Base-by-base conservation (phyloP, 2,329 filamentous ascomycete species). In the Ambrosiella cleistominuta region DNA sequence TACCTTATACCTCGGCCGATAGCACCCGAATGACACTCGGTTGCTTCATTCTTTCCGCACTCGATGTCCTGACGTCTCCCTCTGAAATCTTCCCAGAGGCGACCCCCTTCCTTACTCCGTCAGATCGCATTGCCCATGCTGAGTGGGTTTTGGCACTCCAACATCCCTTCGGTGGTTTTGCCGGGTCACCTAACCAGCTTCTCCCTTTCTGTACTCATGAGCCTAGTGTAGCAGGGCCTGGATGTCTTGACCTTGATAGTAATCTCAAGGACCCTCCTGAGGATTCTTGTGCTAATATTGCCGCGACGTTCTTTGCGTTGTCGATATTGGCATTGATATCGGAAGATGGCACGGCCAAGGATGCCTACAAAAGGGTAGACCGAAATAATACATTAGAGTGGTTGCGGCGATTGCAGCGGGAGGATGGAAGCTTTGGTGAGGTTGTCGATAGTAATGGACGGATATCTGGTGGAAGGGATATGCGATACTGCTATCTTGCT, bases 341-440 rank as follows among this genome's bases (percentile, higher is more conserved):
- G 88, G 69, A 71, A 7, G 66, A 66, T 0, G 66, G 68, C 8
- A 60, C 60, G 8, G 72, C 70, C 2, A 67, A 65, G 12, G 64
- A 68, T 1, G 76, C 77, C 0, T 77, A 88, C 63, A 70, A 73
- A 2, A 77, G 81, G 1, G 83, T 98, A 7, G 76, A 83, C 61
- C 77, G 87, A 59, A 72, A 65, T 45, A 78, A 79, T 61, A 85
- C 86, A 61, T 68, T 97, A 63, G 66, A 70, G 45, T 96, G 91
- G 89, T 70, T 98, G 62, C 76, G 72, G 58, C 76, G 69, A 56
- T 70, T 97, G 68, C 93, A 98, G 72, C 79, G 89, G 35, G 69
- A 73, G 0, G 87, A 97, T 67, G 93, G 93, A 1, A 94, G 89
- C 65, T 97, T 98, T 68, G 93, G 90, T 0, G 90, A 98, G 70